These are phyloP conservation scores for Hydnum rufescens DNA, from an alignment of 768 basidiomycete genomes.

Conservation along the genomic window DNA sequence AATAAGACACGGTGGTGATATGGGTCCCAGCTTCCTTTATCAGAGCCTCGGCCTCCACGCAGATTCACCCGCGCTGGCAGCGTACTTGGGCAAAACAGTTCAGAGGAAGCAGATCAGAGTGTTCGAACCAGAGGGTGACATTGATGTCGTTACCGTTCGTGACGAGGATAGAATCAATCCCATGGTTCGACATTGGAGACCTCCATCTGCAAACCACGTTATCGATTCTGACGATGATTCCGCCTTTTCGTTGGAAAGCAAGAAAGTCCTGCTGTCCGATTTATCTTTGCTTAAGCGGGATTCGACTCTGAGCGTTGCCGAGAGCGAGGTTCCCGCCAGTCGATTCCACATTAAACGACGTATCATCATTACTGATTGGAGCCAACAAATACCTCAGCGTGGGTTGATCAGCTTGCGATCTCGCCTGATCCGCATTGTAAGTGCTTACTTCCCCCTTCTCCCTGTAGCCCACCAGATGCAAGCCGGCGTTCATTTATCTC, in stretches of 20 bases:
- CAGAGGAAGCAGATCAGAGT: constrained; percentile 25
- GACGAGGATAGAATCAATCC: too few relatives aligned
- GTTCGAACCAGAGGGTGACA: constrained; percentile 14
- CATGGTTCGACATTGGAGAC: too few relatives aligned
- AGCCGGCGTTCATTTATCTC: constrained; percentile 19
- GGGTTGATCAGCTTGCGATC: constrained; percentile 7
- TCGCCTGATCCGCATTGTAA: background rate
- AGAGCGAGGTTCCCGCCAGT: constrained; percentile 5
- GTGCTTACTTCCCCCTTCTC: background rate
- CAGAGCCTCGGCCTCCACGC: constrained; percentile 30
- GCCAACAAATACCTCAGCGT: constrained; percentile 27
- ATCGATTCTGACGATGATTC: background rate
- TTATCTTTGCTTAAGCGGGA: background rate
- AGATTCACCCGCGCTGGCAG: constrained; percentile 32
- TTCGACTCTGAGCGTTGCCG: background rate
- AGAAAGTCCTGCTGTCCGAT: too few relatives aligned
- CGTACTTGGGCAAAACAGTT: constrained; percentile 27
- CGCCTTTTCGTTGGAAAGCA: too few relatives aligned
- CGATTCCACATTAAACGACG: constrained; percentile 27
- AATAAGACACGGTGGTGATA: constrained; percentile 17
- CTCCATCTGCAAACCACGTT: background rate
- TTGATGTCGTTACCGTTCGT: constrained; percentile 19
- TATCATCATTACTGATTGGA: constrained; percentile 21
- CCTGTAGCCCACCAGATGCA: constrained; percentile 10
- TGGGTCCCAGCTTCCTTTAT: constrained; percentile 15